phyloP scores from a whole-genome alignment of 345 rosid genomes.

The Euphorbia pulcherrima region DNA sequence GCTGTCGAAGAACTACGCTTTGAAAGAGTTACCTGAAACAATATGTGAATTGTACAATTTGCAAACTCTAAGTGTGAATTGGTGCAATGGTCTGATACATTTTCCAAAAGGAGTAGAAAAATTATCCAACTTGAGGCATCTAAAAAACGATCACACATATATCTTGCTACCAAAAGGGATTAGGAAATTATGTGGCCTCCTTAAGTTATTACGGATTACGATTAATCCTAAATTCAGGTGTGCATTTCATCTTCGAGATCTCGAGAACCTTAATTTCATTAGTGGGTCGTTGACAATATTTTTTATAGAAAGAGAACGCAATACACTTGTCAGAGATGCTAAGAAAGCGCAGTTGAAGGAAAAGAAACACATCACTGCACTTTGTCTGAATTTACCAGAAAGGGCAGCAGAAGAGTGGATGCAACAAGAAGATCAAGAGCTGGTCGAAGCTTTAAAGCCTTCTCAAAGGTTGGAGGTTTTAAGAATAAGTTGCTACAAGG shows the following conservation, averaged over 20 bases:
- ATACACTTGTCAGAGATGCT: not conserved
- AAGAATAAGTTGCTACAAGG: not conserved
- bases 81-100: not conserved
- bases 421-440: not conserved
- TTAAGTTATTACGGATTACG: not conserved
- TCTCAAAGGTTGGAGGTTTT: not conserved
- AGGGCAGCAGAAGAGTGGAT: too few relatives aligned
- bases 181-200: not conserved
- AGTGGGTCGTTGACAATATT: not conserved
- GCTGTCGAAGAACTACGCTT: not conserved
- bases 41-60: not conserved
- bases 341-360: not conserved
- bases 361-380: not conserved
- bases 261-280: not conserved
- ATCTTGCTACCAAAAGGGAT: not conserved
- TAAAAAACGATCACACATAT: not conserved
- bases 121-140: not conserved
- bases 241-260: not conserved
- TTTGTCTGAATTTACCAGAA: not conserved
- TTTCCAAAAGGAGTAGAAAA: not conserved
- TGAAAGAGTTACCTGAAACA: slow-evolving; percentile 7
- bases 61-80: not conserved
- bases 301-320: not conserved
- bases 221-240: too few relatives aligned
- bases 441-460: not conserved